phyloP scores from a whole-genome alignment of 1,284 basidiomycete genomes.

The Malassezia globosa region DNA sequence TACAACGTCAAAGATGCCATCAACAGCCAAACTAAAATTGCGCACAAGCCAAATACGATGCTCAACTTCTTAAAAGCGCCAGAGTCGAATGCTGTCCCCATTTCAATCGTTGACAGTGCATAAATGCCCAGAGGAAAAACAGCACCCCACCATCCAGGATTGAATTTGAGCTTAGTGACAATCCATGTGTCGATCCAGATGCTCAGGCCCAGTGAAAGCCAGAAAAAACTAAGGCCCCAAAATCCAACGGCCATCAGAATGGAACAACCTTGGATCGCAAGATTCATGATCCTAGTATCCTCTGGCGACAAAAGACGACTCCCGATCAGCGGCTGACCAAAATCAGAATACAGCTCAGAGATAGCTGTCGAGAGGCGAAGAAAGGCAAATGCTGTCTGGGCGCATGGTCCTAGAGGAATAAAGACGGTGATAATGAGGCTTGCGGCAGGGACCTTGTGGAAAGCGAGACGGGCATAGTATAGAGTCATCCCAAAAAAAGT shows the following conservation, averaged over 20 bases:
- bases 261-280: slow-evolving; percentile 23
- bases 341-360: slow-evolving; percentile 13
- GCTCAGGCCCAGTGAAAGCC: slow-evolving; percentile 48
- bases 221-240: slow-evolving; percentile 50
- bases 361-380: slow-evolving; percentile 49
- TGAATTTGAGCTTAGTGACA: slow-evolving; percentile 29
- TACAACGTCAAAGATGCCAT: slow-evolving; percentile 19
- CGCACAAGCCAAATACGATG: slow-evolving; percentile 22
- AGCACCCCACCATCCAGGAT: slow-evolving; percentile 36
- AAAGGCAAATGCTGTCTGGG: slow-evolving; percentile 57
- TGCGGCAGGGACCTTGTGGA: slow-evolving; percentile 49
- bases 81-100: slow-evolving; percentile 27
- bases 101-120: slow-evolving; percentile 22
- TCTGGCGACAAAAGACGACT: slow-evolving; percentile 10
- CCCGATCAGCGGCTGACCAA: slow-evolving; percentile 14
- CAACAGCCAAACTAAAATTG: slow-evolving; percentile 25
- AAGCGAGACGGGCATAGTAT: slow-evolving; percentile 52
- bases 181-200: slow-evolving; percentile 30
- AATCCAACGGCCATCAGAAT: slow-evolving; percentile 46
- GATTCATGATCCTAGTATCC: slow-evolving; percentile 23
- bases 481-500: slow-evolving; percentile 56
- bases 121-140: slow-evolving; percentile 37
- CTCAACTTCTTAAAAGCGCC: slow-evolving; percentile 25
- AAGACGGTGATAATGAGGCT: slow-evolving; percentile 56
- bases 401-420: slow-evolving; percentile 54